Evolutionary conservation across 2,329 filamentous ascomycete species (phyloP), one percentile per base, ranked within the genome.

Genomic region (Aspergillus candidus): DNA sequence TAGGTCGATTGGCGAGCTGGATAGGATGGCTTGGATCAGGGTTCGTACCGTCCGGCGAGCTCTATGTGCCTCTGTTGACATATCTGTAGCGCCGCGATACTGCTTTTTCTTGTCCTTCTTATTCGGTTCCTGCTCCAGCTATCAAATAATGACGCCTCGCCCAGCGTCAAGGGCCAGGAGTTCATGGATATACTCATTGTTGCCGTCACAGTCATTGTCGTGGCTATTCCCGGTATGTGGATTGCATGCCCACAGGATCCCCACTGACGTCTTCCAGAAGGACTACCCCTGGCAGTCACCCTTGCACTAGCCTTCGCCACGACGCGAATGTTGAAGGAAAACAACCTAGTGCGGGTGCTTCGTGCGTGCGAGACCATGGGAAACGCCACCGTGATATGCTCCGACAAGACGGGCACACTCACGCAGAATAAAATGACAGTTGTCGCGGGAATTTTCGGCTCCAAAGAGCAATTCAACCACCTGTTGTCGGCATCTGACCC

Each of bases 1-100:
- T 89, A 46, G 86, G 87, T 51, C 72, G 79, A 3, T 71, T 89
- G 10, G 86, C 85, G 4, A 84, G 86, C 53, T 84, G 86, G 55
- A 87, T 90, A 53, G 82, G 80, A 12, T 84, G 84, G 58, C 72
- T 84, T 22, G 82, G 81, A 64, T 78, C 80, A 53, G 13, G 39
- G 39, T 41, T n/a, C 13, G n/a, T 7, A 15, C 3, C 12, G 3
- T 11, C 39, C 35, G n/a, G 35, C n/a, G 15, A 12, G 14, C n/a
- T n/a, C 22, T 27, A 27, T 27, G 6, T 27, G 22, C 22, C 8
- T 10, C 22, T 27, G 6, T 6, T 27, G 22, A 27, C 7, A 27
- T 27, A 27, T 27, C 18, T 27, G 3, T 27, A 27, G 38, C 0
- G 77, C 76, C 49, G 80, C 85, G 38, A 84, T 83, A 38, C 67